phyloP scores from a whole-genome alignment of 2,329 filamentous ascomycete species.

The Botrytis porri region DNA sequence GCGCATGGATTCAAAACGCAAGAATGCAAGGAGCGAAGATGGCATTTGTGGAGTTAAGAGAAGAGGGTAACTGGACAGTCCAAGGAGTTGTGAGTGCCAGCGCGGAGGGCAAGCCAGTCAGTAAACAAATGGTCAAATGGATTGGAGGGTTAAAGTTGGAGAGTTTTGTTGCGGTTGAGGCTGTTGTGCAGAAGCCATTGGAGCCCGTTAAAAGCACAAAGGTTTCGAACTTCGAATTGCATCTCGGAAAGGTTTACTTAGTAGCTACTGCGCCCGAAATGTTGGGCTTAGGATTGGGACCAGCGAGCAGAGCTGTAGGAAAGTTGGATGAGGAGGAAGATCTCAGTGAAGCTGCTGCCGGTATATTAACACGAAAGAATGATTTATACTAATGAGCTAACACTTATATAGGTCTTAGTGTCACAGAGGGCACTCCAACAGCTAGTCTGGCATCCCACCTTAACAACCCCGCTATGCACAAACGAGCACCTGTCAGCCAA shows the following conservation, averaged over 20 bases:
- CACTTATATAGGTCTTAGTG: constrained; percentile 36
- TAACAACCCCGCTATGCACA: constrained; percentile 90
- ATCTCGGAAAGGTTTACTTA: constrained; percentile 81
- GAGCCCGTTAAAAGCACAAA: constrained; percentile 87
- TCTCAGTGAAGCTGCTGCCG: constrained; percentile 45
- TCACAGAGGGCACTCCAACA: constrained; percentile 58
- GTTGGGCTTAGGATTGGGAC: constrained; percentile 56
- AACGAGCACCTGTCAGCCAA: constrained; percentile 86
- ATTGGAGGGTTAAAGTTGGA: constrained; percentile 71
- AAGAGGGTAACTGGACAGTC: constrained; percentile 71
- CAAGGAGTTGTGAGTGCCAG: constrained; percentile 75
- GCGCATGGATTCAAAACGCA: constrained; percentile 82
- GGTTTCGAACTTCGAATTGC: constrained; percentile 78
- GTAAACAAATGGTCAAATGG: constrained; percentile 94
- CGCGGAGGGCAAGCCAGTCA: constrained; percentile 61
- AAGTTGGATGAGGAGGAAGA: constrained; percentile 62
- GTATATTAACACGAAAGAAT: constrained; percentile 25
- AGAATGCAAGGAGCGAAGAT: constrained; percentile 88
- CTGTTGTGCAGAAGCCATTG: constrained; percentile 73
- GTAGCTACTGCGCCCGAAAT: constrained; percentile 61
- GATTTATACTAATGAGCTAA: constrained; percentile 22
- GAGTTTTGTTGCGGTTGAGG: constrained; percentile 79
- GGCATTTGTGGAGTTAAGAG: constrained; percentile 80
- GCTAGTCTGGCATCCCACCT: constrained; percentile 59
- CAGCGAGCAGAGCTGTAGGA: constrained; percentile 53